These are phyloP conservation scores for Hericium coralloides DNA, from an alignment of 768 basidiomycete species.

Conservation along the genomic window DNA sequence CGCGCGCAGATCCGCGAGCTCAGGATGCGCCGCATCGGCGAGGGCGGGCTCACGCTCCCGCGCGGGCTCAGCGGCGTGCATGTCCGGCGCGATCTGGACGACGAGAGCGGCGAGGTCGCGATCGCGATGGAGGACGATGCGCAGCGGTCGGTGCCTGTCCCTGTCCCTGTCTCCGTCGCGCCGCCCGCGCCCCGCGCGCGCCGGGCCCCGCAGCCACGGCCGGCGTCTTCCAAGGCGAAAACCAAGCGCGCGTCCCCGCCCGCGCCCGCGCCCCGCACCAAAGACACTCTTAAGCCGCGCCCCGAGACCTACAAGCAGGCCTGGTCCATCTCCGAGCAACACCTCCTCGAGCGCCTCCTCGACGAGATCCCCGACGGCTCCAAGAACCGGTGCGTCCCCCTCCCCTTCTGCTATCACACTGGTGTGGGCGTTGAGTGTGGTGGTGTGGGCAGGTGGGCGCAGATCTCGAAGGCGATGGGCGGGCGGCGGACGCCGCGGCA, in stretches of 20 bases:
- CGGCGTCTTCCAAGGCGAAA: background rate
- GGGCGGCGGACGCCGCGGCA: constrained; percentile 71
- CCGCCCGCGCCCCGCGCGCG: background rate
- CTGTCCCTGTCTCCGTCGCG: background rate
- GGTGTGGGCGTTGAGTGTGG: background rate
- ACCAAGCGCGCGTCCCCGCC: background rate
- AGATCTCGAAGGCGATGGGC: constrained; percentile 76
- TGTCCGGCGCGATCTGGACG: constrained; percentile 46
- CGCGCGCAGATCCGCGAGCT: constrained; percentile 46
- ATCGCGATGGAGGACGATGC: constrained; percentile 31
- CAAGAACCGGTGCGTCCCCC: constrained; percentile 50
- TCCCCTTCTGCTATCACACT: background rate
- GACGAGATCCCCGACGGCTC: constrained; percentile 73
- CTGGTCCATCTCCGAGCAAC: constrained; percentile 72
- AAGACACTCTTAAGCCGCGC: constrained; percentile 27
- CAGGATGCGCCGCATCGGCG: constrained; percentile 41
- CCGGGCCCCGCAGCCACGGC: background rate
- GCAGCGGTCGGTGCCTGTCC: background rate
- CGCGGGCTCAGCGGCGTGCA: constrained; percentile 34
- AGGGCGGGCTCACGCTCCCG: constrained; percentile 14
- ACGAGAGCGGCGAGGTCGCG: constrained; percentile 56
- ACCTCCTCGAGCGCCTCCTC: constrained; percentile 62
- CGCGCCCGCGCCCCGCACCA: constrained; percentile 6
- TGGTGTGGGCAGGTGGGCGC: constrained; percentile 49
- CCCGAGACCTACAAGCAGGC: constrained; percentile 78